Evolutionary conservation across 2,329 filamentous ascomycete genomes (phyloP).

Genomic region (Cladophialophora yegresii): DNA sequence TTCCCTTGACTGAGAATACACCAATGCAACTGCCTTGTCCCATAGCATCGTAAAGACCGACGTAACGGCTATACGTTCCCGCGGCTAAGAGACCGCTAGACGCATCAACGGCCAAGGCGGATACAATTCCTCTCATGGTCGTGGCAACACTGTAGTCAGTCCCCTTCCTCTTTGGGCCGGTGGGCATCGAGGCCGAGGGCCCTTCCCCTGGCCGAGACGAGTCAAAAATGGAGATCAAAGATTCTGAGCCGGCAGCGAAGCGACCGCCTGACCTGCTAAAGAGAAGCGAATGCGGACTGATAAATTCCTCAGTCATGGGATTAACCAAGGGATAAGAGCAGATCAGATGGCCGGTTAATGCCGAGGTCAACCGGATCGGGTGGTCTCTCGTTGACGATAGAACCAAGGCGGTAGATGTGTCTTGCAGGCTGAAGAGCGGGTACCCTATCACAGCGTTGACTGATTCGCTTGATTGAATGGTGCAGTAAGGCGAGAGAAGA

Average conservation of each 20-base stretch:
- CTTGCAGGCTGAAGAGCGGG: slow-evolving; percentile 56
- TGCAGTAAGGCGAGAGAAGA: slow-evolving; percentile 50
- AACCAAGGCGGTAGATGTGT: slow-evolving; percentile 53
- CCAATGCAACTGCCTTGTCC: slow-evolving; percentile 54
- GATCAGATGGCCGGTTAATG: slow-evolving; percentile 51
- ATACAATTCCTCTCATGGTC: slow-evolving; percentile 59
- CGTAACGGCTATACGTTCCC: slow-evolving; percentile 58
- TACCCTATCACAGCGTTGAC: slow-evolving; percentile 58
- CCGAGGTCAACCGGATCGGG: slow-evolving; percentile 60
- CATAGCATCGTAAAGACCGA: slow-evolving; percentile 58
- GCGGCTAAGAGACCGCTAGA: slow-evolving; percentile 55
- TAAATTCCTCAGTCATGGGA: slow-evolving; percentile 58
- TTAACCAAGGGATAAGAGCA: slow-evolving; percentile 59
- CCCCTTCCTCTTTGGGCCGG: slow-evolving; percentile 45
- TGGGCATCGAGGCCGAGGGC: slow-evolving; percentile 50
- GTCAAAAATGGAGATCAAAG: slow-evolving; percentile 60
- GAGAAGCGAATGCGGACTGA: slow-evolving; percentile 57
- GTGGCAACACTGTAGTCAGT: slow-evolving; percentile 25
- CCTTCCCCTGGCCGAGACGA: slow-evolving; percentile 51
- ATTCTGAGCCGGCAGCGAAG: slow-evolving; percentile 61
- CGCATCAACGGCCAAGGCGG: slow-evolving; percentile 52
- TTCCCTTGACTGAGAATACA: slow-evolving; percentile 52
- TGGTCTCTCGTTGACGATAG: slow-evolving; percentile 57
- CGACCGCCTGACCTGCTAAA: slow-evolving; percentile 53
- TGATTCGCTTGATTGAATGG: slow-evolving; percentile 50